Evolutionary conservation across 768 basidiomycete genomes (phyloP).

Genomic region (Amanita exitialis): DNA sequence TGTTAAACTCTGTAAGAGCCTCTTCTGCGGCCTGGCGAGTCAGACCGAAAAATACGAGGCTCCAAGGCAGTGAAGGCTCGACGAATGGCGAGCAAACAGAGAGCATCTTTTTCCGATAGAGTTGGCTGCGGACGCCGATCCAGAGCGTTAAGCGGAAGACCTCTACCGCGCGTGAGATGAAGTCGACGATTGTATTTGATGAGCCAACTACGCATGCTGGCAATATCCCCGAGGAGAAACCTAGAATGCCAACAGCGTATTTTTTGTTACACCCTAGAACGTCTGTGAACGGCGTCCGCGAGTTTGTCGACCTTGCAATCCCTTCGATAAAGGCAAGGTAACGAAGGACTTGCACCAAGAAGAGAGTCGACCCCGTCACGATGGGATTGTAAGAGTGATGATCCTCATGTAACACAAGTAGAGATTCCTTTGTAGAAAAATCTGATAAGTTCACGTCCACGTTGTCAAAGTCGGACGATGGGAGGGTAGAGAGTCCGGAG

Average conservation of each 20-base stretch:
- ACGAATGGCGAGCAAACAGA: conserved; percentile 17
- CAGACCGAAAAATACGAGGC: conserved; percentile 27
- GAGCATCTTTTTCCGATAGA: conserved; percentile 16
- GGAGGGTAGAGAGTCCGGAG: conserved; percentile 36
- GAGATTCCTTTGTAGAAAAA: conserved; percentile 27
- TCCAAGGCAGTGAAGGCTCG: conserved; percentile 32
- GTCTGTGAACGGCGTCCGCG: conserved; percentile 18
- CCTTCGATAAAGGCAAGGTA: conserved; percentile 36
- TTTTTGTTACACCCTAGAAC: conserved; percentile 24
- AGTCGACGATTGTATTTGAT: conserved; percentile 32
- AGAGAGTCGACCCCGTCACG: conserved; percentile 35
- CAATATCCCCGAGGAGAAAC: conserved; percentile 49
- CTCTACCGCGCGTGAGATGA: conserved; percentile 33
- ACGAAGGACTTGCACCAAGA: conserved; percentile 41
- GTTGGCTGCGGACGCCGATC: conserved; percentile 36
- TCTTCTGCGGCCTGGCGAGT: conserved; percentile 13
- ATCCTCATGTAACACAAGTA: conserved; percentile 26
- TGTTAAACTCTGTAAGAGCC: conserved; percentile 13
- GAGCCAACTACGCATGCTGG: conserved; percentile 34
- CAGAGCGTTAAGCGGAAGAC: conserved; percentile 42
- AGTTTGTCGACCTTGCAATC: conserved; percentile 3
- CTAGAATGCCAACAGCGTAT: conserved; percentile 29
- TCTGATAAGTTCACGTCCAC: conserved; percentile 31
- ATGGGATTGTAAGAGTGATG: conserved; percentile 35
- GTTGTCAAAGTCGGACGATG: conserved; percentile 22